Conservation (phyloP, 1,284 basidiomycete species). For the Moesziomyces parantarcticus region DNA sequence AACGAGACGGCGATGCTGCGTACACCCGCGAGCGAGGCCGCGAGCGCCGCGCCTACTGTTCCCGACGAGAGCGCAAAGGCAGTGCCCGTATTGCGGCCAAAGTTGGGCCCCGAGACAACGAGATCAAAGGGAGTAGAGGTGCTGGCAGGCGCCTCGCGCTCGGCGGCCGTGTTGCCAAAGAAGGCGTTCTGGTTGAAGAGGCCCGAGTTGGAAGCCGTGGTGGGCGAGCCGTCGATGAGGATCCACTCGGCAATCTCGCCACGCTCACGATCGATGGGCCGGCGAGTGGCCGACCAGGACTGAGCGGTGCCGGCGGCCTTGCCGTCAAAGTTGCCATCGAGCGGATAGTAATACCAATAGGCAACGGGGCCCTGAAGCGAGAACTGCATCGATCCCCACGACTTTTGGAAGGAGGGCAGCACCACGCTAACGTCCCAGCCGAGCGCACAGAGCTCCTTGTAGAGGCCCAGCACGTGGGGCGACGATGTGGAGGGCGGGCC, state of each 20-base stretch:
- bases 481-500: constrained; percentile 61
- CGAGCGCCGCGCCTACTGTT: constrained; percentile 64
- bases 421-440: constrained; percentile 65
- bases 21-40: constrained; percentile 56
- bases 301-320: constrained; percentile 37
- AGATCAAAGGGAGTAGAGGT: constrained; percentile 50
- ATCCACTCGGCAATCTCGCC: constrained; percentile 66
- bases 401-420: constrained; percentile 60
- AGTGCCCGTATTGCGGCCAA: constrained; percentile 64
- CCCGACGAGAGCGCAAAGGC: constrained; percentile 65
- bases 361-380: constrained; percentile 47
- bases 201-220: constrained; percentile 64
- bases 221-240: constrained; percentile 63
- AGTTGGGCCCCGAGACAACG: constrained; percentile 66
- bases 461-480: constrained; percentile 63
- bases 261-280: constrained; percentile 45
- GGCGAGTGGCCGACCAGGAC: constrained; percentile 58
- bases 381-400: constrained; percentile 63
- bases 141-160: constrained; percentile 17
- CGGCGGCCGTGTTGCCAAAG: constrained; percentile 25
- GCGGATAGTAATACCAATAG: constrained; percentile 67
- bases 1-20: constrained; percentile 59
- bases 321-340: constrained; percentile 53
- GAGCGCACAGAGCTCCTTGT: constrained; percentile 40
- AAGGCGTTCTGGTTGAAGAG: constrained; percentile 57